These are phyloP conservation scores for Phyllostachys edulis DNA, from an alignment of 176 grass and related monocot genomes.

Conservation along the genomic window DNA sequence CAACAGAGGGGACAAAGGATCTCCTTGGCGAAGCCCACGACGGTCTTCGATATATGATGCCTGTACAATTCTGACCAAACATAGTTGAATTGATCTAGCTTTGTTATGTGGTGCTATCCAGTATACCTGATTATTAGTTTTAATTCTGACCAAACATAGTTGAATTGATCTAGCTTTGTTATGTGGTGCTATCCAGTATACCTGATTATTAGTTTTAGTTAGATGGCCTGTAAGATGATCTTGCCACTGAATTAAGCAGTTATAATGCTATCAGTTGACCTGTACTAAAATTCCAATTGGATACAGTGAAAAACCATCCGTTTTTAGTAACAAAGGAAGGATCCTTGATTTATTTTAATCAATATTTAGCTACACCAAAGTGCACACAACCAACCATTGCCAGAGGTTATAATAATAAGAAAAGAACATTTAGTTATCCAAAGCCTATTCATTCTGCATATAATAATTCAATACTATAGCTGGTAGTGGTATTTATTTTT, in stretches of 20 bases:
- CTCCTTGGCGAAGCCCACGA: too few relatives aligned
- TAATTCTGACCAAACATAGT: neutral
- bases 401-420: too few relatives aligned
- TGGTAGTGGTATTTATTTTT: neutral
- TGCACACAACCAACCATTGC: neutral
- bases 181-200: neutral
- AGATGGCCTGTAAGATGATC: neutral
- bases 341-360: neutral
- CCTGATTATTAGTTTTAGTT: neutral
- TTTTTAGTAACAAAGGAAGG: neutral
- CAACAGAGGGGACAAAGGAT: too few relatives aligned
- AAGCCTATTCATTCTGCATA: neutral
- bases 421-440: too few relatives aligned
- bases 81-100: neutral
- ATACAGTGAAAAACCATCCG: neutral
- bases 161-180: neutral
- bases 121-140: too few relatives aligned
- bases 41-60: neutral
- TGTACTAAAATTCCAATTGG: neutral
- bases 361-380: neutral
- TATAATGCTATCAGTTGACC: neutral
- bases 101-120: neutral
- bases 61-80: neutral
- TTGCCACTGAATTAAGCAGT: neutral
- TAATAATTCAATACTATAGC: neutral